Percentiles rank a stretch among this genome's conserved stretches.
These are phyloP conservation scores for Jackrogersella multiformis DNA, from an alignment of 495 filamentous ascomycete genomes.

Conservation along the genomic window DNA sequence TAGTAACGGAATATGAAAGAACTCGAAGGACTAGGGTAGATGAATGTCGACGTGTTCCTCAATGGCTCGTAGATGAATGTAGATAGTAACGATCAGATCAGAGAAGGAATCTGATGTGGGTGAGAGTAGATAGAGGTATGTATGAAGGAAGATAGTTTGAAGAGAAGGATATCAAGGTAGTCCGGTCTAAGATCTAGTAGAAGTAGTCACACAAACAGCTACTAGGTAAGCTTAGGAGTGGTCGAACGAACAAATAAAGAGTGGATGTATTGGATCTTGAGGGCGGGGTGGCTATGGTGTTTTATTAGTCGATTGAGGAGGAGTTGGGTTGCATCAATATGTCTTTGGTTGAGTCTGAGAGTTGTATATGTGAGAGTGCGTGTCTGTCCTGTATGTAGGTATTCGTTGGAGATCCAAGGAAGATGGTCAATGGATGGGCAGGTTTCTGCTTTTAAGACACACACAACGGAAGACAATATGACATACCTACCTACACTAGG, in stretches of 20 bases:
- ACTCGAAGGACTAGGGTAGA: conserved; percentile 7
- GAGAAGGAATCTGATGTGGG: background rate
- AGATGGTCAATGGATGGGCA: conserved; percentile 33
- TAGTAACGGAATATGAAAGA: conserved; percentile 3
- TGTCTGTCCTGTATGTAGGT: conserved; percentile 1
- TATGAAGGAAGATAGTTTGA: background rate
- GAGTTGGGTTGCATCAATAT: conserved; percentile 42
- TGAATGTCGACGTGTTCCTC: conserved; percentile 11
- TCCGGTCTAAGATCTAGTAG: conserved; percentile 26
- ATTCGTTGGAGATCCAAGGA: conserved; percentile 29
- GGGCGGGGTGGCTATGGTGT: conserved; percentile 29
- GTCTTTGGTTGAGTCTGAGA: conserved; percentile 15
- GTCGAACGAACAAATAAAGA: conserved; percentile 26
- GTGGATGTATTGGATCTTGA: conserved; percentile 23
- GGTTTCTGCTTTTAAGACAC: conserved; percentile 35
- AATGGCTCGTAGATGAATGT: conserved; percentile 19
- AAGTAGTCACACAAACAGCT: conserved; percentile 27
- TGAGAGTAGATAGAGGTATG: conserved; percentile 20
- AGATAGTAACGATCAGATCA: conserved; percentile 10
- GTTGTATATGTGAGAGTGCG: conserved; percentile 14
- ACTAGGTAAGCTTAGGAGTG: conserved; percentile 12
- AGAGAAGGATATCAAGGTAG: conserved; percentile 29
- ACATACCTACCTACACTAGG: too few species aligned
- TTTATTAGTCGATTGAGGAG: conserved; percentile 36
- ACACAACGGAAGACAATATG: background rate